Base-by-base conservation (phyloP, 2,329 filamentous ascomycete genomes). In the Cytospora paraplurivora region DNA sequence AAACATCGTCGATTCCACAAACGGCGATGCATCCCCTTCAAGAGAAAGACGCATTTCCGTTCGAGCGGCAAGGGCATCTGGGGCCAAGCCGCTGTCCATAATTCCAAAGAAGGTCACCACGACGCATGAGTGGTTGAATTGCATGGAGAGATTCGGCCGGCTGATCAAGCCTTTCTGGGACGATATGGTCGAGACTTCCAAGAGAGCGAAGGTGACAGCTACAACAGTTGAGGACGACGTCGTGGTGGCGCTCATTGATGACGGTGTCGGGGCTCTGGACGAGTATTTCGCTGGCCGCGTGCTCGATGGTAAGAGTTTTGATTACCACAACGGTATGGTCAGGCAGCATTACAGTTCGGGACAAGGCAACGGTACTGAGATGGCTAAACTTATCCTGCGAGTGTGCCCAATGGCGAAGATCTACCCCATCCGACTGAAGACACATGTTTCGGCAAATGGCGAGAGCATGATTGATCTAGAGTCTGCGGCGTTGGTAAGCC, bases 381-480 rank as follows among this genome's bases (percentile, higher is more conserved):
- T 59, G 57, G 57, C 57, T 1, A 59, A 50, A 10, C 15, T 12
- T 0, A 59, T 59, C n/a, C 57, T 59, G 7, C 37, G 57, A 13
- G 49, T 17, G 1, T 59, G 57, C 5, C 57, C 57, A 7, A 59
- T 59, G 57, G 57, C 57, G 1, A 59, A 44, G 1, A 53, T 59
- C 10, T 59, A 59, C 3, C 57, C 57, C 0, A 59, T 59, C 17
- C 56, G 56, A 0, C 33, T 59, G 19, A 59, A 59, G 34, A 51
- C 34, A 0, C 12, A 52, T 1, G 0, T 8, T 21, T 38, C 56
- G 15, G 33, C 1, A 4, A 19, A 13, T 0, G 2, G 34, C 15
- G 19, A 15, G 8, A 34, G 8, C 15, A 11, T 32, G 35, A 44
- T 59, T 19, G 17, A 41, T 11, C 49, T 59, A 0, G 4, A 53